Conservation (phyloP, 768 basidiomycete species). For the Lentinula raphanica region DNA sequence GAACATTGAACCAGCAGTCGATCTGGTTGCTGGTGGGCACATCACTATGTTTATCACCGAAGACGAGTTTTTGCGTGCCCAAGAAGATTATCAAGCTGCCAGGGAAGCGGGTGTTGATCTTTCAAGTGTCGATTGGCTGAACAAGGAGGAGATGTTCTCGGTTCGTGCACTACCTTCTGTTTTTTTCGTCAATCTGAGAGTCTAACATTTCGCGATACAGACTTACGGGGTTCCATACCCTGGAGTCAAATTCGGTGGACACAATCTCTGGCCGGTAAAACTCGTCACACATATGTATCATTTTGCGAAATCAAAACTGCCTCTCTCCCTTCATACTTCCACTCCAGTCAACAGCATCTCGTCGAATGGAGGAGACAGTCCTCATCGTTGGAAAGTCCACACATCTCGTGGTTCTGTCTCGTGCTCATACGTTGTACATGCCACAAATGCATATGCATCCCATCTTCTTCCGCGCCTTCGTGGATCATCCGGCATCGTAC, state of each 20-base stretch:
- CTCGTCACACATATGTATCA: conserved; percentile 65
- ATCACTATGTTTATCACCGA: conserved; percentile 43
- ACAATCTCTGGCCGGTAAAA: conserved; percentile 79
- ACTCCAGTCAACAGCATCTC: conserved; percentile 58
- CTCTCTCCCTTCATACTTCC: conserved; percentile 54
- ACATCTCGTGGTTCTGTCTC: conserved; percentile 65
- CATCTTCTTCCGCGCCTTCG: conserved; percentile 68
- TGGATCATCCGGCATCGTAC: conserved; percentile 53
- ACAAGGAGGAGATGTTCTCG: conserved; percentile 38
- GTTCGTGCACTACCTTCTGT: conserved; percentile 28
- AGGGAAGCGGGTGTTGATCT: conserved; percentile 45
- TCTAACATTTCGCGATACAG: conserved; percentile 13
- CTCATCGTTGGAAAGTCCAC: conserved; percentile 44
- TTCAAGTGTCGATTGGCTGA: conserved; percentile 40
- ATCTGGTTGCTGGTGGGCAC: conserved; percentile 57
- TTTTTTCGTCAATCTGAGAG: not conserved
- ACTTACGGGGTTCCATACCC: conserved; percentile 36
- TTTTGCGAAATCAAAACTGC: conserved; percentile 24
- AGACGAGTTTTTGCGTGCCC: conserved; percentile 32
- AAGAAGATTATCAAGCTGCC: conserved; percentile 50
- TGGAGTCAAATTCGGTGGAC: conserved; percentile 46
- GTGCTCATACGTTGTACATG: conserved; percentile 70
- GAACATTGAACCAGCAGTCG: conserved; percentile 44
- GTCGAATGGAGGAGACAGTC: conserved; percentile 4
- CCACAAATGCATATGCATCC: conserved; percentile 81